Percentiles rank a stretch among this genome's conserved stretches.
These are phyloP conservation scores for Cruciata laevipes DNA, from an alignment of 257 asterid species.

Conservation along the genomic window DNA sequence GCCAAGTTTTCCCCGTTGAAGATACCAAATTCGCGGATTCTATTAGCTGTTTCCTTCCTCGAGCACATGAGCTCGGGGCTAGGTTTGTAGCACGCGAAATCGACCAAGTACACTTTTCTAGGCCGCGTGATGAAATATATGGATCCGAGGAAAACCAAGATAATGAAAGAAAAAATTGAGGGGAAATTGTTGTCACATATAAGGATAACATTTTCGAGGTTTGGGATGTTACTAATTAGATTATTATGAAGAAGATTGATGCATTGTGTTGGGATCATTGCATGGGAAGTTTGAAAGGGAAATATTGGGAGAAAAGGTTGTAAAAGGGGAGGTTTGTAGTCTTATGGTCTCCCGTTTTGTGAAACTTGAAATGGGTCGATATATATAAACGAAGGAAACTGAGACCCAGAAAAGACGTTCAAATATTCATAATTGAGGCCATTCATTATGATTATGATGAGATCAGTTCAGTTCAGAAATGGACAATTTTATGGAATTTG, in stretches of 20 bases:
- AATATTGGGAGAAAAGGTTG: background rate
- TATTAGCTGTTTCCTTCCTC: conserved; percentile 4
- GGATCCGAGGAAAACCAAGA: conserved; percentile 19
- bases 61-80: conserved; percentile 22
- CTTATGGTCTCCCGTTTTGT: conserved; percentile 4
- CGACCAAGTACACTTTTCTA: conserved; percentile 25
- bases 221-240: conserved; percentile 9
- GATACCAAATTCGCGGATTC: background rate
- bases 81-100: conserved; percentile 31
- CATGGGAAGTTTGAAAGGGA: background rate
- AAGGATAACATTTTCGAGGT: conserved; percentile 17
- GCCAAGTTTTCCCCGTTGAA: conserved; percentile 19
- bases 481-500: too few relatives aligned
- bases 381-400: background rate
- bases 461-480: too few relatives aligned
- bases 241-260: background rate
- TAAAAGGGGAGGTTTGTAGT: background rate
- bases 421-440: too few relatives aligned
- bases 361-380: background rate
- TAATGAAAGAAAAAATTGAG: conserved; percentile 1
- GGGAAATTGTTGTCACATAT: conserved; percentile 18
- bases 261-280: background rate
- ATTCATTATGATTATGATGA: too few relatives aligned
- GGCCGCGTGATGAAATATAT: conserved; percentile 28
- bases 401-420: background rate